Conservation (phyloP, 2,329 filamentous ascomycete species). For the Colletotrichum sp. region DNA sequence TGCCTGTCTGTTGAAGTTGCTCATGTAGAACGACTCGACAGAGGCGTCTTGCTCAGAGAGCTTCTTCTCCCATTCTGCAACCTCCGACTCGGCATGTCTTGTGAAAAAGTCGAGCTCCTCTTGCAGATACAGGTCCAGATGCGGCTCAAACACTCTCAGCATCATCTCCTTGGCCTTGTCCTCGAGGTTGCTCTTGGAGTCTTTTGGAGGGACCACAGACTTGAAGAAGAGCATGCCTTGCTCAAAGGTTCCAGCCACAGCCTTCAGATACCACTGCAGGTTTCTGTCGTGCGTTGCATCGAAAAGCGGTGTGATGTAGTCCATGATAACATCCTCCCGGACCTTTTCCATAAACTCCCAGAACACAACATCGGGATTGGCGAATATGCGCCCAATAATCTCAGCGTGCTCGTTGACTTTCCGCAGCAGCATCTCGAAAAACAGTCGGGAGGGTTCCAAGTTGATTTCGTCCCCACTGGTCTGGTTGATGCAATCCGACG, state of each 20-base stretch:
- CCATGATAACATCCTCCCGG: conserved; percentile 82
- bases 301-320: conserved; percentile 85
- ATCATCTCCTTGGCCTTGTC: conserved; percentile 72
- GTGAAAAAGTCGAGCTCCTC: conserved; percentile 91
- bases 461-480: conserved; percentile 71
- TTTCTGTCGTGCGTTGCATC: conserved; percentile 84
- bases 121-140: conserved; percentile 90
- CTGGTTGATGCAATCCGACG: conserved; percentile 82
- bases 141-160: conserved; percentile 81
- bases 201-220: conserved; percentile 71
- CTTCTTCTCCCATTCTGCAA: conserved; percentile 88
- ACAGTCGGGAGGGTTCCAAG: conserved; percentile 79
- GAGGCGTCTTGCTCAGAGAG: conserved; percentile 89
- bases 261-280: conserved; percentile 80
- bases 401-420: conserved; percentile 84
- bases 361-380: conserved; percentile 72
- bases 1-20: conserved; percentile 89
- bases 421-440: conserved; percentile 76
- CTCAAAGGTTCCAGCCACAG: conserved; percentile 86
- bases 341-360: conserved; percentile 82
- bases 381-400: conserved; percentile 84
- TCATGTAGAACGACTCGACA: conserved; percentile 94
- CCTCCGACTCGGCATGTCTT: conserved; percentile 75
- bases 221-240: conserved; percentile 81
- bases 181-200: conserved; percentile 63